These are phyloP conservation scores for Cercospora citrullina DNA, from an alignment of 2,329 filamentous ascomycete genomes.

Conservation along the genomic window DNA sequence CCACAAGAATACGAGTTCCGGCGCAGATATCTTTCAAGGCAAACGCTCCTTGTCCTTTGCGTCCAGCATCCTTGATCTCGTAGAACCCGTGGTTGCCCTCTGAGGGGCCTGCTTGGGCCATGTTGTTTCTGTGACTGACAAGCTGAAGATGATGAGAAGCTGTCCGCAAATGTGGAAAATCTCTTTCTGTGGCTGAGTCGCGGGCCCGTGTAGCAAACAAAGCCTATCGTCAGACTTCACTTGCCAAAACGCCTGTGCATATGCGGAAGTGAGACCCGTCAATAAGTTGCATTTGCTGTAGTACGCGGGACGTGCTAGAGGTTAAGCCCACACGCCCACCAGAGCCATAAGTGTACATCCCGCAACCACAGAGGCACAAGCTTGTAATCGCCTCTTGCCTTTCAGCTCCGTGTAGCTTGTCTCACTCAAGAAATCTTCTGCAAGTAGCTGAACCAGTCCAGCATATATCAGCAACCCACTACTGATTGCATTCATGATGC, in stretches of 20 bases:
- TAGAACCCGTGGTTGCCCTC: background rate
- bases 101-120: background rate
- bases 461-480: conserved; percentile 52
- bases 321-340: conserved; percentile 64
- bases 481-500: conserved; percentile 53
- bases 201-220: too few relatives aligned
- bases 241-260: too few relatives aligned
- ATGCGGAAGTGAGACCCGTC: too few relatives aligned
- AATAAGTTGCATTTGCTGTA: too few relatives aligned
- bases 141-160: too few relatives aligned
- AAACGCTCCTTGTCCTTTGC: background rate
- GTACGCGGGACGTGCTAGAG: too few relatives aligned
- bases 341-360: conserved; percentile 65
- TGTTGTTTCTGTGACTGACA: background rate
- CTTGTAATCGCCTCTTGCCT: conserved; percentile 60
- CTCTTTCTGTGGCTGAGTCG: too few relatives aligned
- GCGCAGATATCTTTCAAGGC: background rate
- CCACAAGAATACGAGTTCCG: background rate
- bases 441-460: conserved; percentile 52
- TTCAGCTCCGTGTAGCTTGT: conserved; percentile 61
- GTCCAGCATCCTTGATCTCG: background rate
- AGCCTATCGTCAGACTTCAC: too few relatives aligned
- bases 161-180: too few relatives aligned
- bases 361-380: conserved; percentile 61
- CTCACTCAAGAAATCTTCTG: conserved; percentile 60